Conservation (phyloP, 116 monocot species). For the Dioscorea cayenensis region DNA sequence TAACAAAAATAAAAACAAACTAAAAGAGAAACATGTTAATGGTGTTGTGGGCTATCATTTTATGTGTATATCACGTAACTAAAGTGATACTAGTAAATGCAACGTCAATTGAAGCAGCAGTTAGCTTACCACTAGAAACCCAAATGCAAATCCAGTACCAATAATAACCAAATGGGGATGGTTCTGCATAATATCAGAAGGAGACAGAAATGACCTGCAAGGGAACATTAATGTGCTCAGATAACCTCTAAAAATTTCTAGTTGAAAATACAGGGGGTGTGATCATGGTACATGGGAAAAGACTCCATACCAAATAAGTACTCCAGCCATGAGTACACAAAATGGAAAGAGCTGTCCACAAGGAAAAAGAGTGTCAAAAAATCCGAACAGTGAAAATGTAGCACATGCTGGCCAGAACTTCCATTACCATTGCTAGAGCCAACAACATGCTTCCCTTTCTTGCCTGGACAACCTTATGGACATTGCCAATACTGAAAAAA, state of each 20-base stretch:
- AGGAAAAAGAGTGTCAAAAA: not conserved
- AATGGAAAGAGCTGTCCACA: slow-evolving; percentile 75
- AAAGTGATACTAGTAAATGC: not conserved
- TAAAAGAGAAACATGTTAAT: too few species aligned
- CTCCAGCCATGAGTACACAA: slow-evolving; percentile 65
- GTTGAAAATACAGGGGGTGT: not conserved
- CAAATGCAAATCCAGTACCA: slow-evolving; percentile 99
- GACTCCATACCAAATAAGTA: slow-evolving; percentile 68
- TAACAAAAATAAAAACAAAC: too few species aligned
- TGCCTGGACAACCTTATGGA: slow-evolving; percentile 74
- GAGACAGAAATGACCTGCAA: slow-evolving; percentile 77
- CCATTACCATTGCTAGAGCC: slow-evolving; percentile 90
- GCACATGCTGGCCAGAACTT: not conserved
- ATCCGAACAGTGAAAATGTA: not conserved
- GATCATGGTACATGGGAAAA: too few species aligned
- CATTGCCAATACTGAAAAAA: slow-evolving; percentile 62
- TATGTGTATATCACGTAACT: not conserved
- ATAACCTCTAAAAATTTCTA: not conserved
- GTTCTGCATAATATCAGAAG: slow-evolving; percentile 83
- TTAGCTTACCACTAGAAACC: slow-evolving; percentile 82
- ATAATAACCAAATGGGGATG: slow-evolving; percentile 81
- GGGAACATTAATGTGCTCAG: not conserved
- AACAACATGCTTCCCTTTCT: slow-evolving; percentile 90
- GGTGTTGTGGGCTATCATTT: too few species aligned
- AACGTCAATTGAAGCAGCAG: not conserved